phyloP scores from a whole-genome alignment of 1,284 basidiomycete species.

The Apiotrichum porosum region DNA sequence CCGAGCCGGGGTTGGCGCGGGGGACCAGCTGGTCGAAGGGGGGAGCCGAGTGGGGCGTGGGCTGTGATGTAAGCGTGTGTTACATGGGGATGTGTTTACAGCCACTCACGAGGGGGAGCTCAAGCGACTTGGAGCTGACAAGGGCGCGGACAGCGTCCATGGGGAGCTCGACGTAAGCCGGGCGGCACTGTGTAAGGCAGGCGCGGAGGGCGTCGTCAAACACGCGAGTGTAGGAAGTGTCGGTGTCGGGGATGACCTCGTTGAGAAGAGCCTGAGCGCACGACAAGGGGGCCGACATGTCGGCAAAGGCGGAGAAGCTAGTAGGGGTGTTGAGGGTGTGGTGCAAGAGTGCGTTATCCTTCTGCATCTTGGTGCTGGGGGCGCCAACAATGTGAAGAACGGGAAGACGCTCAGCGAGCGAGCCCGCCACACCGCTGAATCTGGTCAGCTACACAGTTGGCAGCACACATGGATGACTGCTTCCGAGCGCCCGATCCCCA shows the following conservation, averaged over 20 bases:
- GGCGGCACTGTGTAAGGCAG: constrained; percentile 69
- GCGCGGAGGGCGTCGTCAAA: constrained; percentile 76
- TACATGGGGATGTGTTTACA: background rate
- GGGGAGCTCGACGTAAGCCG: constrained; percentile 83
- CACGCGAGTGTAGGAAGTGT: constrained; percentile 56
- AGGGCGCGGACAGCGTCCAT: constrained; percentile 72
- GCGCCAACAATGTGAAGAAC: constrained; percentile 87
- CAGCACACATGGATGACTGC: too few relatives aligned
- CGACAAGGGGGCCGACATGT: constrained; percentile 72
- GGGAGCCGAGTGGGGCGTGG: constrained; percentile 17
- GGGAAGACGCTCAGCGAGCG: constrained; percentile 77
- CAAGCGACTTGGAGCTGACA: constrained; percentile 63
- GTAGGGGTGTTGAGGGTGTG: constrained; percentile 80
- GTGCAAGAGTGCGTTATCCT: constrained; percentile 61
- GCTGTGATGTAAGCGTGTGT: constrained; percentile 10
- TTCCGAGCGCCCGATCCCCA: too few relatives aligned
- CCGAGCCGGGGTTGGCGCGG: background rate
- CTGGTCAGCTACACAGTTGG: too few relatives aligned
- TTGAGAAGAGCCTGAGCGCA: constrained; percentile 62
- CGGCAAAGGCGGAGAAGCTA: constrained; percentile 68
- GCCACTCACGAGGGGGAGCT: constrained; percentile 34
- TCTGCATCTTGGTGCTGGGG: constrained; percentile 55
- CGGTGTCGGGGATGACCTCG: constrained; percentile 49
- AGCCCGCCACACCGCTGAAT: constrained; percentile 51
- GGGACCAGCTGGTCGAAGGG: constrained; percentile 3